These are phyloP conservation scores for Hypsizygus ulmarius DNA, from an alignment of 1,284 basidiomycete species.

Conservation along the genomic window DNA sequence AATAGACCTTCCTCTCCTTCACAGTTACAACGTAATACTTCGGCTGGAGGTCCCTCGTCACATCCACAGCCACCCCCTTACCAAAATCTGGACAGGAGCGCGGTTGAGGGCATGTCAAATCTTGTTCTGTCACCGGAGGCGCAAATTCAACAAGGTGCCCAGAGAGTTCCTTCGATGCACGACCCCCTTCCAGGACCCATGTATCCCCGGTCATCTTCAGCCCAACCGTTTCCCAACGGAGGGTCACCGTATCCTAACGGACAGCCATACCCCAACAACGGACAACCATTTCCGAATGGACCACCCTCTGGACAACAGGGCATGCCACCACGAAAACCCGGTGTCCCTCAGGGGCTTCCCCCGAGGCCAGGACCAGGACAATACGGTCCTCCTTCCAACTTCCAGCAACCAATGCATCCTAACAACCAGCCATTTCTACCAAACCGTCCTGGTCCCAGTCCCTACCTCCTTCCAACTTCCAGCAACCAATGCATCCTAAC, in stretches of 20 bases:
- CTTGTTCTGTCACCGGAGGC: constrained; percentile 30
- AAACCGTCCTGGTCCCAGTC: constrained; percentile 15
- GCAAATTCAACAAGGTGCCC: constrained; percentile 22
- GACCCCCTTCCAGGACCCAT: constrained; percentile 18
- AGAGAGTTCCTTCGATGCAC: constrained; percentile 19
- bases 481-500: constrained; percentile 11
- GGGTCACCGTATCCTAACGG: constrained; percentile 30
- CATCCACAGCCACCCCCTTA: constrained; percentile 17
- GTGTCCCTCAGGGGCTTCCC: constrained; percentile 26
- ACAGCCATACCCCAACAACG: constrained; percentile 23
- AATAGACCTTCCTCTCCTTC: constrained; percentile 10
- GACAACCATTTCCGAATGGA: constrained; percentile 34
- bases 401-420: constrained; percentile 11
- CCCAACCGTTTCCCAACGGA: neutral
- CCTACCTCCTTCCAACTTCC: constrained; percentile 7
- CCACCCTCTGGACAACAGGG: constrained; percentile 7
- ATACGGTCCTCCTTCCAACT: constrained; percentile 8
- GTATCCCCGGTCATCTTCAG: constrained; percentile 16
- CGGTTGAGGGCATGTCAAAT: constrained; percentile 19
- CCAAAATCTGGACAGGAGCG: constrained; percentile 13
- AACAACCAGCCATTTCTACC: constrained; percentile 9
- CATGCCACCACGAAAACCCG: constrained; percentile 44
- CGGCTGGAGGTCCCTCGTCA: constrained; percentile 1
- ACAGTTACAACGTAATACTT: constrained; percentile 7
- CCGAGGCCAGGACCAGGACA: constrained; percentile 4